Conservation (phyloP, 2,329 filamentous ascomycete species). For the Calonectria pteridis region DNA sequence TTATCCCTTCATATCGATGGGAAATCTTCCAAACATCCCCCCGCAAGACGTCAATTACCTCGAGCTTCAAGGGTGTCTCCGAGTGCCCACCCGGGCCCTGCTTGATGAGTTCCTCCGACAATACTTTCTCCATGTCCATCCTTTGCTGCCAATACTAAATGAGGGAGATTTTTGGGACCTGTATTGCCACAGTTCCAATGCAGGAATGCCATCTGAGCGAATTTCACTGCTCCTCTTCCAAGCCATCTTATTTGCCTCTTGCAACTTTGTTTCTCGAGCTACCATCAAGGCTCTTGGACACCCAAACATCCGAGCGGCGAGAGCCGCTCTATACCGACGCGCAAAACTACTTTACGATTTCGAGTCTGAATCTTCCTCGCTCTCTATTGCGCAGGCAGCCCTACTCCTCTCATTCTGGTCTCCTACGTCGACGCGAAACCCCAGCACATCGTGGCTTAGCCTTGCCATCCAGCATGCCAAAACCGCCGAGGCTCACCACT, state of each 20-base stretch:
- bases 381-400: conserved; percentile 56
- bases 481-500: conserved; percentile 58
- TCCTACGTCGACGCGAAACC: conserved; percentile 49
- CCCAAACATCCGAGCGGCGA: conserved; percentile 56
- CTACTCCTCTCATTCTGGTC: conserved; percentile 60
- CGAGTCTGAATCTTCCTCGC: conserved; percentile 57
- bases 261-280: conserved; percentile 55
- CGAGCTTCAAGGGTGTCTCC: conserved; percentile 31
- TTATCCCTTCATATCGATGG: conserved; percentile 31
- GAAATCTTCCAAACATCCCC: conserved; percentile 29
- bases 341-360: conserved; percentile 58
- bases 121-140: conserved; percentile 35
- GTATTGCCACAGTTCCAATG: conserved; percentile 27
- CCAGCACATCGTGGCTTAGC: conserved; percentile 63
- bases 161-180: conserved; percentile 39
- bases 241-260: conserved; percentile 59
- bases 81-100: conserved; percentile 23
- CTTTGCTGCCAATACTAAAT: conserved; percentile 30
- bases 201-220: conserved; percentile 39
- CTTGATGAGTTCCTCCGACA: conserved; percentile 34
- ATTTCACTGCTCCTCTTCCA: conserved; percentile 61
- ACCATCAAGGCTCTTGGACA: conserved; percentile 58
- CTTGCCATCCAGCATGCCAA: conserved; percentile 64
- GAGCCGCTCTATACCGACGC: conserved; percentile 57
- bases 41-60: conserved; percentile 33